Percentiles rank a stretch among this genome's conserved stretches.
Conservation (phyloP, 140 eudicot genomes). For the Senecio squalidus region DNA sequence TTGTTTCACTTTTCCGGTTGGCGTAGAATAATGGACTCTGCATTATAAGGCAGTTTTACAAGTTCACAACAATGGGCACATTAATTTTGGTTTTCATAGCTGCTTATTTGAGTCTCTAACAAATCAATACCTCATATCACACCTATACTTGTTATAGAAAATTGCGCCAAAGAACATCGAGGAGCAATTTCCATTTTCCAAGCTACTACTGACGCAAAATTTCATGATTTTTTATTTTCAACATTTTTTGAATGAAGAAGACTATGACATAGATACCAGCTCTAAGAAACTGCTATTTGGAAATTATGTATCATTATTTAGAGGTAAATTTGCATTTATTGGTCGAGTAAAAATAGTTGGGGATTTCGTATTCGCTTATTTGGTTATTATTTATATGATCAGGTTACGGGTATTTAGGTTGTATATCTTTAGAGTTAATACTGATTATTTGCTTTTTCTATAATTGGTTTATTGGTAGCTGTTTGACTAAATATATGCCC, state of each 20-base stretch:
- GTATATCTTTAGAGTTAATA: background rate
- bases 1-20: background rate
- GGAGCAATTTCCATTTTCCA: too few species aligned
- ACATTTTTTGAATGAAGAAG: background rate
- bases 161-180: background rate
- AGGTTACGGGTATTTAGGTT: background rate
- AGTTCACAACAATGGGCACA: background rate
- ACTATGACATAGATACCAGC: background rate
- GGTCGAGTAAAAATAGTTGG: background rate
- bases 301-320: background rate
- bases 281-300: background rate
- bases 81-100: background rate
- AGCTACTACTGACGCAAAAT: slow-evolving; percentile 1
- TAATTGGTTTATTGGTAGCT: background rate
- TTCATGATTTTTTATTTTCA: background rate
- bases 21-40: too few species aligned
- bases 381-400: background rate
- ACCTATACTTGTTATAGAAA: background rate
- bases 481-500: background rate
- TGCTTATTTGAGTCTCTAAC: background rate
- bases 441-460: background rate
- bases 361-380: background rate
- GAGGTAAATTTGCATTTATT: background rate
- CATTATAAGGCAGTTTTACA: background rate
- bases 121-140: background rate